Percentiles rank a stretch among this genome's conserved stretches.
Conservation (phyloP, 345 rosid species). For the Camelina neglecta region DNA sequence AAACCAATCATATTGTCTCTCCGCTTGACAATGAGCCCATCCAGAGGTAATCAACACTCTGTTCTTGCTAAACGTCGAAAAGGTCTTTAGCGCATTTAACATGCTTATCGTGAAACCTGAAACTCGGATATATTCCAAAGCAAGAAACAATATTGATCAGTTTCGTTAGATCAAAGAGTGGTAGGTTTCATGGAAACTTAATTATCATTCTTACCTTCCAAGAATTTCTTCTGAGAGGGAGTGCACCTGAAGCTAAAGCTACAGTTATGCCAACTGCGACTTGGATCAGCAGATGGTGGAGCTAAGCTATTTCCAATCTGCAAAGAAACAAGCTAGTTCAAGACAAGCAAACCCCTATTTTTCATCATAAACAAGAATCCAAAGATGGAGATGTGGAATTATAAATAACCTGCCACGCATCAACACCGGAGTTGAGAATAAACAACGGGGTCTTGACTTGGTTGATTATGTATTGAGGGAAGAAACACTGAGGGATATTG, state of each 20-base stretch:
- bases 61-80: constrained; percentile 31
- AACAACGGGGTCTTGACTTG: constrained; percentile 37
- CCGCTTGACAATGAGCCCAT: constrained; percentile 42
- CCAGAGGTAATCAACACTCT: constrained; percentile 16
- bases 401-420: constrained; percentile 43
- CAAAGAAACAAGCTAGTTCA: not conserved
- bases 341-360: not conserved
- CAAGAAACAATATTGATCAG: constrained; percentile 19
- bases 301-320: constrained; percentile 40
- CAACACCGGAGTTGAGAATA: constrained; percentile 45
- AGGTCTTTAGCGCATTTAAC: constrained; percentile 29
- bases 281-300: constrained; percentile 43
- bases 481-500: constrained; percentile 34
- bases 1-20: constrained; percentile 37
- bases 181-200: constrained; percentile 15
- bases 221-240: constrained; percentile 24
- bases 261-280: constrained; percentile 35
- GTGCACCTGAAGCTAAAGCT: constrained; percentile 24
- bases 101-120: constrained; percentile 37
- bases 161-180: constrained; percentile 13
- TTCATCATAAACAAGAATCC: not conserved
- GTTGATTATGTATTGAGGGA: constrained; percentile 43
- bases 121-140: constrained; percentile 2
- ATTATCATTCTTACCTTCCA: not conserved
- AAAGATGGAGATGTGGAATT: not conserved